These are phyloP conservation scores for Monosporascus sp. DNA, from an alignment of 2,329 filamentous ascomycete species.

Conservation along the genomic window DNA sequence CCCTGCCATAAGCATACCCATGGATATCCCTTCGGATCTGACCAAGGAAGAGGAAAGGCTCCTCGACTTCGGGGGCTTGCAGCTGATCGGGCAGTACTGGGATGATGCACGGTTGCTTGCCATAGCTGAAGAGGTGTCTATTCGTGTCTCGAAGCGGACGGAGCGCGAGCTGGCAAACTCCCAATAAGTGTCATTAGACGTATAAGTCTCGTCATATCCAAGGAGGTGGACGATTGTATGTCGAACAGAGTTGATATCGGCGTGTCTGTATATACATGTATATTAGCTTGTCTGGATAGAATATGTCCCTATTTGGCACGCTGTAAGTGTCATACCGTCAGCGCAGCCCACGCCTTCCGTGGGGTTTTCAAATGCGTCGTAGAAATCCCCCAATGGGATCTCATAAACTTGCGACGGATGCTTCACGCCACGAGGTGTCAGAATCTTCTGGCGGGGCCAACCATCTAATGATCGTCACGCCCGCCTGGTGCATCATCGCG, in stretches of 20 bases:
- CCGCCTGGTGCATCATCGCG: slow-evolving; percentile 17
- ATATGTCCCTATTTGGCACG: neutral
- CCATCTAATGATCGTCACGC: neutral
- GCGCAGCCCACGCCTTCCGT: neutral
- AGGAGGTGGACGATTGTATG: neutral
- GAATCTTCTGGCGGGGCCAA: neutral
- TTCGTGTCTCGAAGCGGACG: slow-evolving; percentile 8
- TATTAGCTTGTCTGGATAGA: neutral
- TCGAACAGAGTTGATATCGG: neutral
- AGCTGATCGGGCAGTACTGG: slow-evolving; percentile 77
- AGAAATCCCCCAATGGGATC: neutral
- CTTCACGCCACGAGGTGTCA: neutral
- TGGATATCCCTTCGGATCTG: slow-evolving; percentile 33
- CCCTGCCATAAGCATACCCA: slow-evolving; percentile 80
- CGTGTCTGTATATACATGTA: neutral
- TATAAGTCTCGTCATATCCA: too few species aligned
- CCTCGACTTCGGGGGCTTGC: slow-evolving; percentile 53
- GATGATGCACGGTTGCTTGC: slow-evolving; percentile 61
- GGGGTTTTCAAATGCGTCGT: neutral
- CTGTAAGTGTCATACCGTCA: neutral
- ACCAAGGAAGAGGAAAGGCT: slow-evolving; percentile 27
- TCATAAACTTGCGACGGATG: neutral
- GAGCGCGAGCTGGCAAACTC: neutral
- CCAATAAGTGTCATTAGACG: neutral
- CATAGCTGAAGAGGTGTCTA: slow-evolving; percentile 41